phyloP scores from a whole-genome alignment of 164 flowering plant species.

The Magnolia changhungtana region DNA sequence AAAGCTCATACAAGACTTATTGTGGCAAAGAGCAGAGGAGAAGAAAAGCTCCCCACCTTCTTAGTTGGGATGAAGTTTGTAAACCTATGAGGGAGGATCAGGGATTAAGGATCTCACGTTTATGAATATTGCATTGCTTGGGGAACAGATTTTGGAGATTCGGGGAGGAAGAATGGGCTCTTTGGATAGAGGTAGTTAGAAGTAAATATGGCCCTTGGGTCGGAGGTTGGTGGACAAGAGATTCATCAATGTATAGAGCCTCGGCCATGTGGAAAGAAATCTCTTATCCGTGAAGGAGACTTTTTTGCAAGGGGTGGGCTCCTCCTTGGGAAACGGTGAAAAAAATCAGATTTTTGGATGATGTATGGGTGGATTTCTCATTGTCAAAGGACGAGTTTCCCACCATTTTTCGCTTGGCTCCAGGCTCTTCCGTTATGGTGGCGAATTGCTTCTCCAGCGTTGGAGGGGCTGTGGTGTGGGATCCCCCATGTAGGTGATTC shows the following conservation, averaged over 20 bases:
- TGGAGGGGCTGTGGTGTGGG: not conserved
- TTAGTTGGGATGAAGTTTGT: not conserved
- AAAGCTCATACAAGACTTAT: not conserved
- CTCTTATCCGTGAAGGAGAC: not conserved
- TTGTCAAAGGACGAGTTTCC: not conserved
- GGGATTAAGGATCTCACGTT: not conserved
- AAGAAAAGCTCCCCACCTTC: not conserved
- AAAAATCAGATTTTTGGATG: not conserved
- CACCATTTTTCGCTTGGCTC: not conserved
- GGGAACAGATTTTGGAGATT: not conserved
- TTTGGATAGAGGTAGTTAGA: not conserved
- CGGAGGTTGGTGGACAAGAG: not conserved
- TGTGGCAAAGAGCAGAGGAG: not conserved
- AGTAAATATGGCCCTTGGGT: not conserved
- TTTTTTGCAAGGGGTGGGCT: not conserved
- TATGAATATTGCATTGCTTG: not conserved
- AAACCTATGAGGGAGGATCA: not conserved
- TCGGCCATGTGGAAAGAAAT: not conserved
- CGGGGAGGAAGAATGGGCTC: not conserved
- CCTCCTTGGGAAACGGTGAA: not conserved
- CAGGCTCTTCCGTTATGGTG: not conserved
- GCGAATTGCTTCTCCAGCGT: not conserved
- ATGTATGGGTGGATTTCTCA: not conserved
- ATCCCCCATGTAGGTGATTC: not conserved
- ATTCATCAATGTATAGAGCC: not conserved